Base-by-base conservation (phyloP, 257 asterid species). In the Penstemon davidsonii region DNA sequence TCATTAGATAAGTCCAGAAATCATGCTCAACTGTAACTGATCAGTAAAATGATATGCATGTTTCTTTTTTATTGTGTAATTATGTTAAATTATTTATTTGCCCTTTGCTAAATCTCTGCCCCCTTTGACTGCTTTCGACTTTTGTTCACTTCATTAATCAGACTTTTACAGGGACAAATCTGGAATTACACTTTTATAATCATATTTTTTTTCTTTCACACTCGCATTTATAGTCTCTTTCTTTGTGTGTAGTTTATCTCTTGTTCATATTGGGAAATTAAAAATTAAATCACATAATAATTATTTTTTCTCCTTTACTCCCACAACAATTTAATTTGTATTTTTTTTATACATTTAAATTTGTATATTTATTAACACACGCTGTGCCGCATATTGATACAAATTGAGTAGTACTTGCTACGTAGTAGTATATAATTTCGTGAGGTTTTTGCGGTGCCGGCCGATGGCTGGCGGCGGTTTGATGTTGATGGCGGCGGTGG, bases 391-490 rank as follows among this genome's bases (percentile, higher is more conserved):
- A 25, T 37, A 43, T 43, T 37, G 38, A 15, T 15, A 60, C 19
- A 60, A 3, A 8, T 45, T 25, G 15, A 38, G 44, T 7, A 37
- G 18, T 36, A 25, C 33, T 25, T 25, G 1, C 33, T 25, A 25
- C 33, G 33, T 25, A 25, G 33, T 25, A 25, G 7, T 25, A 43
- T 47, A 58, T 11, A 45, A 41, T 43, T 13, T 8, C 57, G 67
- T 18, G 33, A 69, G 64, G 58, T 11, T 25, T 53, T 64, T 58
- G 64, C 40, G n/a, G 67, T 65, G 77, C 78, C 77, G 82, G 82
- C 5, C 73, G 59, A 89, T 87, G 90, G 67, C 78, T 71, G 84
- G 73, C 72, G 65, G 61, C 63, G 15, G 36, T 64, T 62, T 81
- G 54, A 44, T 80, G 71, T 53, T 76, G 68, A 7, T 82, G 42